Evolutionary conservation across 371 early-diverging fungal species (phyloP).

Genomic region (Gilbertella persicaria): DNA sequence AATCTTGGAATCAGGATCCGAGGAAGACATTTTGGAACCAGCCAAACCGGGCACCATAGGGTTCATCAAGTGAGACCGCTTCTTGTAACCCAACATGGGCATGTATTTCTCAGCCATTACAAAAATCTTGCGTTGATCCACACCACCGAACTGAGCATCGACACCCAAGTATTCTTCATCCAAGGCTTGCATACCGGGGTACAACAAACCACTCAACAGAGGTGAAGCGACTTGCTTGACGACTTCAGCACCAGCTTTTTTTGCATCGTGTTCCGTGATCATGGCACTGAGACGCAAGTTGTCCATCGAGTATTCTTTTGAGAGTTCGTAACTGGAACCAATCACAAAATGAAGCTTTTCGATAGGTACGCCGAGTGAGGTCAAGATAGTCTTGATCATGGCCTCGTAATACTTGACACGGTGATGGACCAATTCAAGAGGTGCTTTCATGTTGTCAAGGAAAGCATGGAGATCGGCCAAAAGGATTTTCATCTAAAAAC

Average conservation of each 20-base stretch:
- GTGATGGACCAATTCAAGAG: conserved; percentile 88
- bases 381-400: conserved; percentile 90
- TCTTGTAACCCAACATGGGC: conserved; percentile 96
- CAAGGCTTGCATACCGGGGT: conserved; percentile 99
- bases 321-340: conserved; percentile 92
- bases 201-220: conserved; percentile 92
- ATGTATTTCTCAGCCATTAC: conserved; percentile 97
- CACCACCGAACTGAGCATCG: conserved; percentile 99
- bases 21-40: conserved; percentile 98
- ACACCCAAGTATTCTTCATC: conserved; percentile 99
- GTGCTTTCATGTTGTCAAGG: conserved; percentile 99
- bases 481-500: conserved; percentile 84
- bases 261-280: conserved; percentile 96
- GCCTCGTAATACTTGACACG: conserved; percentile 96
- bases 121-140: conserved; percentile 99
- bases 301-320: conserved; percentile 92
- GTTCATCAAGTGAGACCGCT: conserved; percentile 99
- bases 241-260: conserved; percentile 99
- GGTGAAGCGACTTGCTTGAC: conserved; percentile 99
- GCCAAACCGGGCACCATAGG: conserved; percentile 99
- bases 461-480: conserved; percentile 99
- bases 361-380: conserved; percentile 88
- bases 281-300: conserved; percentile 89
- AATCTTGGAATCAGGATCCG: conserved; percentile 98
- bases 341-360: conserved; percentile 93